A percentile compares a stretch with the other conserved stretches of the same genome.
These are phyloP conservation scores for Elongisporangium anandrum DNA, from an alignment of 352 stramenopile species.

Conservation along the genomic window DNA sequence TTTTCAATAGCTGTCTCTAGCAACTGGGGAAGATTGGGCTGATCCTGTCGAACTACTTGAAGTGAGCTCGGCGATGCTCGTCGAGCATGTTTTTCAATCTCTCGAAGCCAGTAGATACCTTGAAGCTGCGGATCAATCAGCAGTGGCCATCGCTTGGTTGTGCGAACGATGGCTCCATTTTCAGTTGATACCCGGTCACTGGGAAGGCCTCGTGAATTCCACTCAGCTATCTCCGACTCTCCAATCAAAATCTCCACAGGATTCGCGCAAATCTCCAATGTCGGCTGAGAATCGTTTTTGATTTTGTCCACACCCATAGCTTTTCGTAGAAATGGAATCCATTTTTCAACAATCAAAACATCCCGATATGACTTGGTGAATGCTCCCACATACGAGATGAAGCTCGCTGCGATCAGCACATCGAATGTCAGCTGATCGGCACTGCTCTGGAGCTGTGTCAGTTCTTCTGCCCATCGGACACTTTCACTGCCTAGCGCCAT, in stretches of 20 bases:
- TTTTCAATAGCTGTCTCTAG: slow-evolving; percentile 81
- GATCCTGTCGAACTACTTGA: slow-evolving; percentile 80
- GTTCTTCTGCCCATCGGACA: slow-evolving; percentile 84
- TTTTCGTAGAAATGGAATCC: slow-evolving; percentile 84
- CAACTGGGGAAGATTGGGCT: slow-evolving; percentile 66
- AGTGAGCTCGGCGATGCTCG: slow-evolving; percentile 35
- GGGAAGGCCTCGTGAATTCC: slow-evolving; percentile 81
- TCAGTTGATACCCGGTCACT: slow-evolving; percentile 89
- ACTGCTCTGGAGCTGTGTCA: slow-evolving; percentile 70
- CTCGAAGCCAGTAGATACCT: slow-evolving; percentile 84
- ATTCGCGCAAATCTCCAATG: slow-evolving; percentile 13
- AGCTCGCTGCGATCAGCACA: slow-evolving; percentile 88
- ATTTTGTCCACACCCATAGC: slow-evolving; percentile 18
- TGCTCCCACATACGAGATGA: slow-evolving; percentile 92
- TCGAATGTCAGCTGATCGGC: slow-evolving; percentile 86
- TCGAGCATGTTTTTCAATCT: slow-evolving; percentile 74
- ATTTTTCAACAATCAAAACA: slow-evolving; percentile 77
- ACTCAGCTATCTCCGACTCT: slow-evolving; percentile 79
- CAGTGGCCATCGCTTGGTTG: slow-evolving; percentile 80
- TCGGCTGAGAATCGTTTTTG: not conserved
- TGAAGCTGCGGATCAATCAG: slow-evolving; percentile 91
- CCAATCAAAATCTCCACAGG: slow-evolving; percentile 70
- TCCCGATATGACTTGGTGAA: slow-evolving; percentile 94
- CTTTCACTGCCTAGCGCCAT: slow-evolving; percentile 92
- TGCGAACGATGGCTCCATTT: slow-evolving; percentile 86